Percentiles rank a stretch among this genome's conserved stretches.
phyloP scores from a whole-genome alignment of 2,329 filamentous ascomycete species.

The Diplodia scrobiculata region DNA sequence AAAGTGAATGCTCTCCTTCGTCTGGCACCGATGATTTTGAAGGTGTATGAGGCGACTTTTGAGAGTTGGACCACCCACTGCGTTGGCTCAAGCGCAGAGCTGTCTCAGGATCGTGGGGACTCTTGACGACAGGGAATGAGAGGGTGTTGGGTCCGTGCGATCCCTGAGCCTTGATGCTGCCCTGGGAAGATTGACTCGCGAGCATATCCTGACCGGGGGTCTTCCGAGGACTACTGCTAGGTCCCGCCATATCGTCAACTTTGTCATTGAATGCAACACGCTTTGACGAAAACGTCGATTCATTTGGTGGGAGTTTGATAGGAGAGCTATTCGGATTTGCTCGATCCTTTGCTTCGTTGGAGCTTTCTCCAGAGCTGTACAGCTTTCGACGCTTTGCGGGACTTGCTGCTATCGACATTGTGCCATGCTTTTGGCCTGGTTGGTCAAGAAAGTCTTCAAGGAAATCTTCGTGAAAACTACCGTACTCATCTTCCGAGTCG shows the following conservation, averaged over 20 bases:
- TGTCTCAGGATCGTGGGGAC: constrained; percentile 67
- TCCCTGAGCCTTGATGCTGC: constrained; percentile 44
- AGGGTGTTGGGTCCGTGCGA: constrained; percentile 51
- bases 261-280: constrained; percentile 19
- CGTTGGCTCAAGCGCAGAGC: constrained; percentile 66
- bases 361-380: not conserved
- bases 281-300: not conserved
- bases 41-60: constrained; percentile 33
- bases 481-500: constrained; percentile 27
- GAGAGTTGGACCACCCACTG: constrained; percentile 56
- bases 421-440: not conserved
- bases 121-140: constrained; percentile 75
- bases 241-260: not conserved
- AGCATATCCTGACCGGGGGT: constrained; percentile 11
- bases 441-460: not conserved
- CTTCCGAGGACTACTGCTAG: constrained; percentile 10
- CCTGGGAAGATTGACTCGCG: constrained; percentile 44
- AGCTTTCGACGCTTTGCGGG: constrained; percentile 12
- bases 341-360: not conserved
- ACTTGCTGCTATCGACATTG: not conserved
- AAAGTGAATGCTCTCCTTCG: constrained; percentile 23
- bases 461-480: constrained; percentile 26
- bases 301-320: not conserved
- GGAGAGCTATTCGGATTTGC: not conserved
- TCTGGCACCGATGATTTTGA: not conserved